Evolutionary conservation across 1,139 yeast species (phyloP).

Genomic region (Candida albicans): DNA sequence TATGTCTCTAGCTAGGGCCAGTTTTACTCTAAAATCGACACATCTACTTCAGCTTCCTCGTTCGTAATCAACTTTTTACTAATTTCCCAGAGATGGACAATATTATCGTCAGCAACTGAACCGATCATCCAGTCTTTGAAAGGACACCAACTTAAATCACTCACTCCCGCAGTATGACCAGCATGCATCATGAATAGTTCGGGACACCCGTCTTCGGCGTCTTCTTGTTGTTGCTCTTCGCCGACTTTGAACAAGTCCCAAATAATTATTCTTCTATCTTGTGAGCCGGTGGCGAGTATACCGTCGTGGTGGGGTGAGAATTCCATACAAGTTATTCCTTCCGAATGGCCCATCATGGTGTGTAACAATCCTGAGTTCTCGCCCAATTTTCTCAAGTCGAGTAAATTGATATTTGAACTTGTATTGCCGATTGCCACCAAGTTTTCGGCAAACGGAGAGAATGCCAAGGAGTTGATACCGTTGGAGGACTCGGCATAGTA

Average conservation of each 20-base stretch:
- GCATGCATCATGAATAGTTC: constrained; percentile 86
- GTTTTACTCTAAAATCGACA: constrained; percentile 1
- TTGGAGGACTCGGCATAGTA: constrained; percentile 36
- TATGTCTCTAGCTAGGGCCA: too few species aligned
- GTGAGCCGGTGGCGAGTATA: constrained; percentile 69
- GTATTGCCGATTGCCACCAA: constrained; percentile 68
- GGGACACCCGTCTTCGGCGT: constrained; percentile 79
- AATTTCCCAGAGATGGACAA: constrained; percentile 75
- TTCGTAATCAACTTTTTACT: constrained; percentile 49
- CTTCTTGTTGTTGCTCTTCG: constrained; percentile 76
- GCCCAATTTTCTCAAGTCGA: constrained; percentile 54
- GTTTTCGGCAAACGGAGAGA: constrained; percentile 60
- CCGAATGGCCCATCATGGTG: constrained; percentile 77
- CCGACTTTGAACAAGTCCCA: constrained; percentile 79
- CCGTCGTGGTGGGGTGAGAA: constrained; percentile 75
- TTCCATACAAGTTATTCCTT: constrained; percentile 64
- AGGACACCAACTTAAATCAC: constrained; percentile 71
- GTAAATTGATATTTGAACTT: constrained; percentile 62
- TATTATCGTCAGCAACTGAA: constrained; percentile 73
- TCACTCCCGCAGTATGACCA: constrained; percentile 76
- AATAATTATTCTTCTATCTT: constrained; percentile 66
- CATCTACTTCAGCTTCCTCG: constrained; percentile 17
- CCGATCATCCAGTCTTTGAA: constrained; percentile 73
- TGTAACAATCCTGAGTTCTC: constrained; percentile 44
- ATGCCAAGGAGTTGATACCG: constrained; percentile 62